These are phyloP conservation scores for Diaporthe velutina DNA, from an alignment of 2,329 filamentous ascomycete genomes.

Conservation along the genomic window DNA sequence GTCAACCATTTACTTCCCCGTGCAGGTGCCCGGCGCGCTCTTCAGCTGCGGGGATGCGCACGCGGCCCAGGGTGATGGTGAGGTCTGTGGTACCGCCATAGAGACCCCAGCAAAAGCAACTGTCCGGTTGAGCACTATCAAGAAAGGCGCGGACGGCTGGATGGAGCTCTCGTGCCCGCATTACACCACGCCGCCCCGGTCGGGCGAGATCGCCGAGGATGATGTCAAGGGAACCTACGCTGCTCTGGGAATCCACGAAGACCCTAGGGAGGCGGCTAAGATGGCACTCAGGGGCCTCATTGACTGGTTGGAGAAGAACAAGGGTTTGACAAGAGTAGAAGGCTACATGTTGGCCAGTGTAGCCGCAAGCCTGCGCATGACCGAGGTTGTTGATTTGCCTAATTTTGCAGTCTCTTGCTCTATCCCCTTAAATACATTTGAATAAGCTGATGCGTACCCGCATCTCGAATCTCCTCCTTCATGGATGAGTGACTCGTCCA, in stretches of 20 bases:
- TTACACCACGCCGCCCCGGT: constrained; percentile 55
- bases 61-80: constrained; percentile 66
- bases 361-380: constrained; percentile 62
- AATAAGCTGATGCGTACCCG: constrained; percentile 32
- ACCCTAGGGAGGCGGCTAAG: constrained; percentile 61
- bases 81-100: constrained; percentile 68
- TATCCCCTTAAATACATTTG: constrained; percentile 62
- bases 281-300: constrained; percentile 63
- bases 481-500: not conserved
- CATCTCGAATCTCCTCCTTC: not conserved
- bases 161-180: constrained; percentile 57
- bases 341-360: constrained; percentile 67
- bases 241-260: constrained; percentile 63
- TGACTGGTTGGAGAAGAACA: constrained; percentile 61
- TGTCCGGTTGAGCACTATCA: constrained; percentile 61
- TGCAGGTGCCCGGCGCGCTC: constrained; percentile 62
- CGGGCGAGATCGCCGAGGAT: constrained; percentile 53
- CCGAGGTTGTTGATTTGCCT: constrained; percentile 67
- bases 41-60: constrained; percentile 69
- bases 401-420: constrained; percentile 64
- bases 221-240: constrained; percentile 65
- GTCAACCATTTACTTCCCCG: constrained; percentile 61
- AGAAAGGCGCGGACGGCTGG: constrained; percentile 51
- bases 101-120: constrained; percentile 65
- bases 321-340: constrained; percentile 59